Conservation (phyloP, 148 eudicot species). For the Diospyros kaki region DNA sequence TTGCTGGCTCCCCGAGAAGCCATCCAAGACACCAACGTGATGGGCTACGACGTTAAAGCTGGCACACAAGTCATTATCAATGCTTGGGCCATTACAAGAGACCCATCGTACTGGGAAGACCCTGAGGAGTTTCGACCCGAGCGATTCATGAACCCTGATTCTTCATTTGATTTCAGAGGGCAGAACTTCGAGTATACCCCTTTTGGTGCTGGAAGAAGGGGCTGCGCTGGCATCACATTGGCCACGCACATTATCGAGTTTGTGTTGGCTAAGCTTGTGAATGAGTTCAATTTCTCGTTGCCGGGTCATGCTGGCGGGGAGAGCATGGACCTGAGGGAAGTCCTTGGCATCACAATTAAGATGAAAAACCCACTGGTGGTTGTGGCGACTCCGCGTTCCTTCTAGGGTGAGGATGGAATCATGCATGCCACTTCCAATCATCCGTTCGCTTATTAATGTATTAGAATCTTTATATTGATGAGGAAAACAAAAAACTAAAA, state of each 20-base stretch:
- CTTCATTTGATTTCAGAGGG: background rate
- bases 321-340: constrained; percentile 35
- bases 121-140: constrained; percentile 15
- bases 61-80: constrained; percentile 5
- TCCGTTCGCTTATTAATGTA: no score
- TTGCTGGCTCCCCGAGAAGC: background rate
- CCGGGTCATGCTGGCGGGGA: constrained; percentile 17
- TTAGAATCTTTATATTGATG: no score
- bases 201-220: no score
- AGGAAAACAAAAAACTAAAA: no score
- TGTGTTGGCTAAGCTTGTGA: constrained; percentile 32
- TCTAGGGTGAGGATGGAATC: no score
- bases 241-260: constrained; percentile 23
- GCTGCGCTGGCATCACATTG: constrained; percentile 1
- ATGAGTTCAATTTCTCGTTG: constrained; percentile 30
- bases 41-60: constrained; percentile 9
- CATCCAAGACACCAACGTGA: background rate
- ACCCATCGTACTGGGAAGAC: background rate
- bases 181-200: no score
- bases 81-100: constrained; percentile 8
- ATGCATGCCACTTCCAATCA: no score
- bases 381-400: constrained; percentile 15
- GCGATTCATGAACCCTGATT: constrained; percentile 8
- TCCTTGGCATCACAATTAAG: constrained; percentile 24
- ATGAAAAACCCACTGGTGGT: constrained; percentile 33